Evolutionary conservation across 2,329 filamentous ascomycete species (phyloP).

Genomic region (Uncinocarpus reesii): DNA sequence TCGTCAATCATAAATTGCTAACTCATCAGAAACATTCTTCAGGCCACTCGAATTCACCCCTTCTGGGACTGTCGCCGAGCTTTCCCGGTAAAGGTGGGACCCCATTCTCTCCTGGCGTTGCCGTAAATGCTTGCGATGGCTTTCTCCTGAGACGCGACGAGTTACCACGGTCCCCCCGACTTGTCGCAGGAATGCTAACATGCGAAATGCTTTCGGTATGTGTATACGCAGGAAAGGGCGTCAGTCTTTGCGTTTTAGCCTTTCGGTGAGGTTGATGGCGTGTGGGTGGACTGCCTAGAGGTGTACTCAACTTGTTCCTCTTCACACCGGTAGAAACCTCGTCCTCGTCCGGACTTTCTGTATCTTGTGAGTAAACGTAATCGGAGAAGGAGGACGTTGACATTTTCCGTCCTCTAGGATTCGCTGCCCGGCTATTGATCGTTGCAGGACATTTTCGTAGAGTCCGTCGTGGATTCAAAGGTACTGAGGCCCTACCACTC

Average conservation of each 20-base stretch:
- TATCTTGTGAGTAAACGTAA: background rate
- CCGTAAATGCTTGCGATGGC: conserved; percentile 12
- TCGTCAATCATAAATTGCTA: background rate
- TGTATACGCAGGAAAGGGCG: background rate
- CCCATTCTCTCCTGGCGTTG: conserved; percentile 17
- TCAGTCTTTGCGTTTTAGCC: conserved; percentile 8
- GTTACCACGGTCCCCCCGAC: background rate
- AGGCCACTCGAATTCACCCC: conserved; percentile 35
- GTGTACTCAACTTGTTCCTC: background rate
- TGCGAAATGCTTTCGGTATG: background rate
- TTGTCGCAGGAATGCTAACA: background rate
- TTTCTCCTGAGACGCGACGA: conserved; percentile 5
- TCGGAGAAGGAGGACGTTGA: background rate
- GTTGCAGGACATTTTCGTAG: background rate
- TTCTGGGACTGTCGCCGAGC: conserved; percentile 21
- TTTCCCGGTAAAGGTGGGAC: conserved; percentile 31
- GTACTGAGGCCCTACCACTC: background rate
- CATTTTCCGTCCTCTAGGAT: background rate
- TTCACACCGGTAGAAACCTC: too few species aligned
- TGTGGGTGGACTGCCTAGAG: background rate
- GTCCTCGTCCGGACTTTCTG: background rate
- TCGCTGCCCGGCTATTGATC: background rate
- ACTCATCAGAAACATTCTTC: conserved; percentile 33
- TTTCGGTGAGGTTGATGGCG: conserved; percentile 12
- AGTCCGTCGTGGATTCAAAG: background rate